These are phyloP conservation scores for Babjeviella inositovora DNA, from an alignment of 805 yeast species.

Conservation along the genomic window DNA sequence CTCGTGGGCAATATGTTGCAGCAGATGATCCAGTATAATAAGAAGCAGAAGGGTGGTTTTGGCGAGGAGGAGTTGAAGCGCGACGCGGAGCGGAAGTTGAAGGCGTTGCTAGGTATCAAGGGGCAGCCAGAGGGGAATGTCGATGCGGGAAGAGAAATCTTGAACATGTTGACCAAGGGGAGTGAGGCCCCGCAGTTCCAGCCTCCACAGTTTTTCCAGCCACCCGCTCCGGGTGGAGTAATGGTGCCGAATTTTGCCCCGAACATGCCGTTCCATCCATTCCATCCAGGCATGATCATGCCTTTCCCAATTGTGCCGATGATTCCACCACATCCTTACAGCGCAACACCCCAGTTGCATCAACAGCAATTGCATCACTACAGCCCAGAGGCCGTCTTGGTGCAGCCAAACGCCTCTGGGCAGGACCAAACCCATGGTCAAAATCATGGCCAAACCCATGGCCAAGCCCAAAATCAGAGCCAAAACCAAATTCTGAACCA, in stretches of 20 bases:
- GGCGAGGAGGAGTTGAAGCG: constrained; percentile 44
- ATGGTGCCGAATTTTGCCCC: constrained; percentile 1
- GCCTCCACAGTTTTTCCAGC: neutral
- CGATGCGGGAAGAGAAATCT: constrained; percentile 69
- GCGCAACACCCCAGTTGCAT: constrained; percentile 1
- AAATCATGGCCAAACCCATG: constrained; percentile 3
- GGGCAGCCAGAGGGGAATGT: constrained; percentile 14
- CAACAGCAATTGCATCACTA: constrained; percentile 3
- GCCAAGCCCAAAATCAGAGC: constrained; percentile 1
- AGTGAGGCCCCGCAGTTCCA: no score
- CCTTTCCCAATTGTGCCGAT: neutral
- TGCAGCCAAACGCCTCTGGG: constrained; percentile 1
- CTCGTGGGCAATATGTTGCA: constrained; percentile 30
- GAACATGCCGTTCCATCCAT: neutral
- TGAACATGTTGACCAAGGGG: constrained; percentile 49
- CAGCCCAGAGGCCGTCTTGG: constrained; percentile 2
- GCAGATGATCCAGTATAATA: constrained; percentile 38
- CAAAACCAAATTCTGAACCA: constrained; percentile 7
- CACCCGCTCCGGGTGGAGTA: constrained; percentile 2
- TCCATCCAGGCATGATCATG: neutral
- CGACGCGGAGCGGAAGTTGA: constrained; percentile 51
- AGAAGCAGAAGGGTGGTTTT: constrained; percentile 28
- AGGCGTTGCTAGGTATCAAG: constrained; percentile 46
- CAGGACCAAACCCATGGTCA: constrained; percentile 3
- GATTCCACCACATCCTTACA: constrained; percentile 1